Evolutionary conservation across 768 basidiomycete genomes (phyloP), one percentile per base, ranked within the genome.

Genomic region (Lentinula boryana): DNA sequence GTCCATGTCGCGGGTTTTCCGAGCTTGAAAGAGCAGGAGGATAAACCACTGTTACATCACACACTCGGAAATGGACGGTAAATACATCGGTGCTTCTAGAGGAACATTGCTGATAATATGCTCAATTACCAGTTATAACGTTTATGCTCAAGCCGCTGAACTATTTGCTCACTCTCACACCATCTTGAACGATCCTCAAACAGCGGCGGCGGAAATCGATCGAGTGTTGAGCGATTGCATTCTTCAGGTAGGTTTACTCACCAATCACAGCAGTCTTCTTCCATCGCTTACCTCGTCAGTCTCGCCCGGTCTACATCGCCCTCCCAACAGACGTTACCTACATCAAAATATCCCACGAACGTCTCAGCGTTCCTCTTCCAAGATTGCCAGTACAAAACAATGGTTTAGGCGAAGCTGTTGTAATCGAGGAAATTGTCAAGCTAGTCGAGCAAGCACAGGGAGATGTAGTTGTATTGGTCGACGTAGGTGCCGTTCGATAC

Each of bases 1-100:
- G 76, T 96, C 8, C 94, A 96, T 67, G 80, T 97, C 56, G 95
- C 88, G 23, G 94, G 95, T 38, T 84, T 83, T 1, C 93, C 94
- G 1, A 87, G 83, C 66, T 91, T 88, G 5, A 65, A 73, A 13
- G 85, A 94, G 64, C 88, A 93, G 66, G 85, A 84, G 71, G 73
- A 74, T 31, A 84, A 83, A 53, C 87, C 91, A 2, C 75, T 94
- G 69, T 79, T 96, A 35, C 94, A 95, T 66, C 94, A 95, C 66
- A 94, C 93, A 0, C 82, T 95, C 12, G 93, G 93, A 43, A 88
- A 94, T 64, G 91, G 88, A 62, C 80, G 86, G 86, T 84, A 65
- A 35, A 66, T 16, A 38, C 36, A 15, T 27, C 35, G 15, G 2
- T 58, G 9, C 46, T 8, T 3, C 21, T 13, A 23, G 38, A 41